Percentiles rank a stretch among this genome's conserved stretches.
These are phyloP conservation scores for Ambrosia hybrid DNA, from an alignment of 140 eudicot species.

Conservation along the genomic window DNA sequence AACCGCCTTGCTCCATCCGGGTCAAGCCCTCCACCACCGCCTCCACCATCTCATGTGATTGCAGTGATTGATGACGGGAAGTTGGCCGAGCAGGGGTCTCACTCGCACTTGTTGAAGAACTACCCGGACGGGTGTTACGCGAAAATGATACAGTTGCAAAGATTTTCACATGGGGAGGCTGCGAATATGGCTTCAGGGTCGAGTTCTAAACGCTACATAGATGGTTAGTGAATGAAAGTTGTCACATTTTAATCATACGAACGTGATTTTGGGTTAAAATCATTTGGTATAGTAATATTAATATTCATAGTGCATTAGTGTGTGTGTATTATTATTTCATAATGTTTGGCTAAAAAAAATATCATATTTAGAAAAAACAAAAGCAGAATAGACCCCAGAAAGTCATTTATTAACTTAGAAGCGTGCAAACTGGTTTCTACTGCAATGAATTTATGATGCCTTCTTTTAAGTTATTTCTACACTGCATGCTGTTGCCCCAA, in stretches of 20 bases:
- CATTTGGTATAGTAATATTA: constrained; percentile 41
- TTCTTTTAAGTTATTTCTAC: too few species aligned
- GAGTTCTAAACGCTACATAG: constrained; percentile 47
- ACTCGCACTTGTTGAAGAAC: constrained; percentile 77
- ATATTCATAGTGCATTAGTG: neutral
- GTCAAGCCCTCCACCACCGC: too few species aligned
- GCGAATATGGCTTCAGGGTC: constrained; percentile 50
- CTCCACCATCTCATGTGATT: constrained; percentile 49
- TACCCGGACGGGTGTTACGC: constrained; percentile 83
- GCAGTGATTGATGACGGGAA: constrained; percentile 90
- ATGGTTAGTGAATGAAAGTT: constrained; percentile 25
- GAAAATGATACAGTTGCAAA: constrained; percentile 85
- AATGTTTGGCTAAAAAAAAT: constrained; percentile 5
- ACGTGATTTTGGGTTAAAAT: constrained; percentile 24
- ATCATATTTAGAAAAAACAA: too few species aligned
- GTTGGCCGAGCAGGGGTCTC: constrained; percentile 90
- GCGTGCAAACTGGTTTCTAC: too few species aligned
- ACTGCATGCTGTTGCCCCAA: too few species aligned
- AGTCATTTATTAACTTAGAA: too few species aligned
- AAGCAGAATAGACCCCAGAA: too few species aligned
- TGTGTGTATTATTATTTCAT: constrained; percentile 16
- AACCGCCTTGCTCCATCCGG: too few species aligned
- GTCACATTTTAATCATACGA: constrained; percentile 34
- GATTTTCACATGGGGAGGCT: constrained; percentile 74
- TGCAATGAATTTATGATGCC: too few species aligned